phyloP scores from a whole-genome alignment of 164 flowering plant species.

The Brasenia schreberi region DNA sequence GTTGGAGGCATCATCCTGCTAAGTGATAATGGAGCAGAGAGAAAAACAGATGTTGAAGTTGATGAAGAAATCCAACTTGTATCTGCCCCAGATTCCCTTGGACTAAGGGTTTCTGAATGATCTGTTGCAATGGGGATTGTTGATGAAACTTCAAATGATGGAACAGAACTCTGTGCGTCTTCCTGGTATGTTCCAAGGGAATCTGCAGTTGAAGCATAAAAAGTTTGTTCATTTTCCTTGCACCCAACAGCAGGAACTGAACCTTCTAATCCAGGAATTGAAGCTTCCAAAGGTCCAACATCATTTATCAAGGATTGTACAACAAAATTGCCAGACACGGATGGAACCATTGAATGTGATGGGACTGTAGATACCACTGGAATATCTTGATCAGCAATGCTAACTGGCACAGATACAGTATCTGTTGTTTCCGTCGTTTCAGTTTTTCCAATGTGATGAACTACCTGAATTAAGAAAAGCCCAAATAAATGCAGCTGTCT shows the following conservation, averaged over 20 bases:
- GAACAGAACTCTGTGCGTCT: neutral
- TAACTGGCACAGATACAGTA: constrained; percentile 12
- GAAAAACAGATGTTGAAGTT: constrained; percentile 33
- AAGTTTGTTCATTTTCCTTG: constrained; percentile 18
- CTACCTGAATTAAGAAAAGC: neutral
- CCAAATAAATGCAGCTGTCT: neutral
- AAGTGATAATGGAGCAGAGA: constrained; percentile 36
- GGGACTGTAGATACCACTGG: constrained; percentile 6
- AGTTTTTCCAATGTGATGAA: neutral
- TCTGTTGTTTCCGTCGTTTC: constrained; percentile 2
- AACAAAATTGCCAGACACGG: constrained; percentile 5
- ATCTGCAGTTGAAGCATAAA: constrained; percentile 31
- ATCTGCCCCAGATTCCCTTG: constrained; percentile 40
- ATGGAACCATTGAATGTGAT: constrained; percentile 7
- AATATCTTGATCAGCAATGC: constrained; percentile 13
- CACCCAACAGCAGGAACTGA: constrained; percentile 23
- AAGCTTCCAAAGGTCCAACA: constrained; percentile 33
- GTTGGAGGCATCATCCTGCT: constrained; percentile 86
- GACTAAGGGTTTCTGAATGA: constrained; percentile 71
- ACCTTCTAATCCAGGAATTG: constrained; percentile 68
- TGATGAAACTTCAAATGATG: constrained; percentile 3
- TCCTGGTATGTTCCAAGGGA: constrained; percentile 42
- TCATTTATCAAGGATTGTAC: constrained; percentile 13
- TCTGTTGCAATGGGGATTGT: constrained; percentile 31
- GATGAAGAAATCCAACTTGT: constrained; percentile 31